Base-by-base conservation (phyloP, 2,329 filamentous ascomycete genomes). In the Aspergillus carbonarius region DNA sequence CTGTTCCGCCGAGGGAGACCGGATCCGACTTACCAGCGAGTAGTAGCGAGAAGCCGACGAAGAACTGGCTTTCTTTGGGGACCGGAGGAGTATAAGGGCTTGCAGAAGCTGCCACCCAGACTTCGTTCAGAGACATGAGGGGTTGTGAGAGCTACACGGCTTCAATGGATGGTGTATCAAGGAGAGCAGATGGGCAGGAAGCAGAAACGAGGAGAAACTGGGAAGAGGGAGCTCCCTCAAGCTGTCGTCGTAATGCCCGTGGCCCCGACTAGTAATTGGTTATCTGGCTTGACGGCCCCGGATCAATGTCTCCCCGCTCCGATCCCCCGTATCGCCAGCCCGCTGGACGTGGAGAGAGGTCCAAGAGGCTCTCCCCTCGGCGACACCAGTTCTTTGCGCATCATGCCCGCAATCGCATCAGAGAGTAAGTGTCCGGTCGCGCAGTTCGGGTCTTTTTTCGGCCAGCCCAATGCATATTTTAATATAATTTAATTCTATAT, bases 101-200 rank as follows among this genome's bases (percentile, higher is more conserved):
- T 83, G 87, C 86, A 78, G 90, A 86, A 81, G 93, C 91, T 83
- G 91, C 90, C 84, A 96, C 89, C 93, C 93, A 98, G 81, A 96
- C 85, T 77, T 95, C 87, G 79, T 89, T 87, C 78, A 96, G 82
- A 83, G 90, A 91, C 80, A 81, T 81, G 71, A 72, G 71, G 62
- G 32, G 40, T n/a, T 44, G 17, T 32, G 37, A 40, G 44, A 25
- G 27, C 18, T 2, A 50, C 32, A 39, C 37, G 30, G 13, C 5
- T 10, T 25, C 32, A 60, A 52, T 27, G 37, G 39, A 20, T 37
- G 25, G n/a, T 32, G 25, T 25, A 34, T 53, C 40, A 52, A 59
- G 37, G 35, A 44, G 39, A 35, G 37, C 18, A 52, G 49, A 27
- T 25, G 53, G 35, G 35, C 37, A 37, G 35, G 30, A 32, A 25